Base-by-base conservation (phyloP, 768 basidiomycete genomes). In the Boletus rex-veris region DNA sequence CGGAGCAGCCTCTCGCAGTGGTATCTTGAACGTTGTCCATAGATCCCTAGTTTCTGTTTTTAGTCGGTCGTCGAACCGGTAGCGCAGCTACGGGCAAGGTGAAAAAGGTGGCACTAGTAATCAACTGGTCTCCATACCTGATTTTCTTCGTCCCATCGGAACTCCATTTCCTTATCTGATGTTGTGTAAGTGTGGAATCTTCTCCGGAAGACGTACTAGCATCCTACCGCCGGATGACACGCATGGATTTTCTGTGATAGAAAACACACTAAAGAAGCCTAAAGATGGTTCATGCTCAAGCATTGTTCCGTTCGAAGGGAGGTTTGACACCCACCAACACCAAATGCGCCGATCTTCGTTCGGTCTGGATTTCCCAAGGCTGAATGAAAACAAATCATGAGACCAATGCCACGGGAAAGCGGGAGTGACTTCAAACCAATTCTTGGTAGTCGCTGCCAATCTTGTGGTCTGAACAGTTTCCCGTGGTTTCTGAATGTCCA, bases 1-100 rank as follows among this genome's bases (percentile, higher is more conserved):
- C 0, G 90, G 81, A 3, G 76, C 73, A 3, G 85, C 81, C 61
- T 94, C 88, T 40, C 95, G 80, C 1, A 96, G 78, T 4, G 77
- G 75, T 87, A 98, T 91, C 53, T 87, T 80, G 68, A 98, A 95
- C 0, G 85, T 79, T 3, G 94, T 93, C 90, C 92, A 96, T 4
- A 71, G 70, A 50, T 72, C 70, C 28, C 21, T 11, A 2, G 42
- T 28, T 14, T 8, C 21, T 5, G 24, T 18, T 38, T 30, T 15
- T 2, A 30, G 42, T 5, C 16, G 36, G 19, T 38, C 43, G 7
- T 18, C 14, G 1, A 28, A 11, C 3, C 6, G 11, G 24, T 30
- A 35, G 11, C 9, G 12, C 9, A 52, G 35, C 50, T 52, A 35
- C 3, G 26, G 35, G 1, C 6, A 26, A 26, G 10, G 12, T 48